A percentile compares a stretch with the other conserved stretches of the same genome.
Evolutionary conservation across 179 eudicot genomes (phyloP).

Genomic region (Sideroxylon spinosum): DNA sequence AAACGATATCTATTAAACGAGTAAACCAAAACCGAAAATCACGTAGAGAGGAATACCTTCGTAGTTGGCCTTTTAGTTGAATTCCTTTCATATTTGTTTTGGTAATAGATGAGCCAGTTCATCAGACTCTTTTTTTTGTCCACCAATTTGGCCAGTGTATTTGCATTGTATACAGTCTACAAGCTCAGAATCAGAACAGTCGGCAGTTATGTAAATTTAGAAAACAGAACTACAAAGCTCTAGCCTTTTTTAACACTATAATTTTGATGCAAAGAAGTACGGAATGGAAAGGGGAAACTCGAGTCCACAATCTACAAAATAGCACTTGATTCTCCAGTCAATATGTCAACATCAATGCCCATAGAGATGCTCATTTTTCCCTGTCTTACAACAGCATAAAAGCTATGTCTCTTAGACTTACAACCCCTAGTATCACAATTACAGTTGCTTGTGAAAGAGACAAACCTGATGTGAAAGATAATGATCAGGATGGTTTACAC

Average conservation of each 20-base stretch:
- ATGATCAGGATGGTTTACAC: slow-evolving; percentile 84
- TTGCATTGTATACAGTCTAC: slow-evolving; percentile 76
- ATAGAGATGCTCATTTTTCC: background rate
- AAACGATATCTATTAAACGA: background rate
- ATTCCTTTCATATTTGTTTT: slow-evolving; percentile 63
- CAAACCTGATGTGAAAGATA: slow-evolving; percentile 84
- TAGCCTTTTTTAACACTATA: background rate
- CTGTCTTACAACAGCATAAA: background rate
- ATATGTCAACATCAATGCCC: background rate
- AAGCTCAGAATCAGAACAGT: slow-evolving; percentile 9
- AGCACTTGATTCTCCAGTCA: background rate
- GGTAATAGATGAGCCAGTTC: slow-evolving; percentile 74
- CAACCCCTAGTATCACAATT: background rate
- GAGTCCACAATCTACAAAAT: background rate
- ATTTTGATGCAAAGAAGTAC: background rate
- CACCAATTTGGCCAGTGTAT: slow-evolving; percentile 66
- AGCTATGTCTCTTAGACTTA: background rate
- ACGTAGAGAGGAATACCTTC: slow-evolving; percentile 47
- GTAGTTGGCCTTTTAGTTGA: slow-evolving; percentile 55
- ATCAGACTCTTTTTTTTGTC: slow-evolving; percentile 56
- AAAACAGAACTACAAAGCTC: background rate
- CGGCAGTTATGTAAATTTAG: background rate
- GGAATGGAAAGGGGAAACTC: background rate
- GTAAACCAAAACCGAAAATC: background rate
- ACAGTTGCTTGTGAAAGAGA: background rate